Conservation (phyloP, 805 yeast genomes). For the Hermanozyma aechmeae region DNA sequence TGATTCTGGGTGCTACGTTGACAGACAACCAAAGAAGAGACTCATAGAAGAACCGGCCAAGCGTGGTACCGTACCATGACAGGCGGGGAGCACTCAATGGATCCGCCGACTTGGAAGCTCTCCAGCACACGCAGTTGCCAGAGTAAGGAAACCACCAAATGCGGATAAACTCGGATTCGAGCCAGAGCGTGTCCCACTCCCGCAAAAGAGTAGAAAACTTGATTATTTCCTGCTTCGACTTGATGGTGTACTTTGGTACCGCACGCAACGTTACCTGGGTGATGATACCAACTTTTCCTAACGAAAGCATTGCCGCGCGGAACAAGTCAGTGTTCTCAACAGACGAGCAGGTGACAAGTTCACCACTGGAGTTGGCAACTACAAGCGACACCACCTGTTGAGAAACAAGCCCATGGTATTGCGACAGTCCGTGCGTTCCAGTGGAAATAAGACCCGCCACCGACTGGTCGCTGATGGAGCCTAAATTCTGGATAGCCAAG, state of each 20-base stretch:
- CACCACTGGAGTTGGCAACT: constrained; percentile 69
- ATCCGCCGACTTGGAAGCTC: constrained; percentile 70
- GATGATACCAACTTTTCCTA: constrained; percentile 89
- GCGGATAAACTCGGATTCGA: constrained; percentile 81
- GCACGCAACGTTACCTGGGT: constrained; percentile 78
- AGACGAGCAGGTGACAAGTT: constrained; percentile 57
- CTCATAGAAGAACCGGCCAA: constrained; percentile 78
- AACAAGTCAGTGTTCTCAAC: constrained; percentile 57
- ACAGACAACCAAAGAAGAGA: constrained; percentile 72
- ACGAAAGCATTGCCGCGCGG: constrained; percentile 72
- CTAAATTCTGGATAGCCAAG: constrained; percentile 81
- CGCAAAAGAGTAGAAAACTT: constrained; percentile 62
- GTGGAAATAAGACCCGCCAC: constrained; percentile 94
- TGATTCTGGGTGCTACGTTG: constrained; percentile 59
- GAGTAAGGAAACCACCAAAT: constrained; percentile 98
- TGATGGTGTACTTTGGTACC: constrained; percentile 75
- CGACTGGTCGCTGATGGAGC: constrained; percentile 89
- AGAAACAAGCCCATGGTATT: constrained; percentile 82
- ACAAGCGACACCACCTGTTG: constrained; percentile 79
- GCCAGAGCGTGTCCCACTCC: constrained; percentile 77
- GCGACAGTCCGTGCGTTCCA: constrained; percentile 95
- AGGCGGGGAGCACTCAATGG: constrained; percentile 54
- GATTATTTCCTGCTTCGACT: constrained; percentile 74
- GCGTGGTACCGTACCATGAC: constrained; percentile 77
- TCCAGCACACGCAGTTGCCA: constrained; percentile 79